Evolutionary conservation across 139 green algal genomes (phyloP).

Genomic region (Chlamydomonas sp.): DNA sequence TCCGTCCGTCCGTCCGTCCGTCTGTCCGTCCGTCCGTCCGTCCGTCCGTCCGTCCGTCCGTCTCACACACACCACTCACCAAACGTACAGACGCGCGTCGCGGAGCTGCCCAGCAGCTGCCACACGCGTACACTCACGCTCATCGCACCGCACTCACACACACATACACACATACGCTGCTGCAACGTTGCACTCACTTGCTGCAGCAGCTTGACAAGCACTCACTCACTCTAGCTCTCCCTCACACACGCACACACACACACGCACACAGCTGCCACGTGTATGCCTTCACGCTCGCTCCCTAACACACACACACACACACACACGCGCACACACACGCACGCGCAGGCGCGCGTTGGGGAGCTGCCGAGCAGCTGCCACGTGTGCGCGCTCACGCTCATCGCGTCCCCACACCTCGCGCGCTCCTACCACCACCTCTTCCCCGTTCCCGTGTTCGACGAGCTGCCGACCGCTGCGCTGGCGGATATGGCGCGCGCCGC

Average conservation of each 20-base stretch:
- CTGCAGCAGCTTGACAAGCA: not conserved
- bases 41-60: too few species aligned
- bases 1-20: too few species aligned
- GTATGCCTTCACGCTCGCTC: too few species aligned
- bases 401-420: constrained; percentile 90
- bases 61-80: too few species aligned
- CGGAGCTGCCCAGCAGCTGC: too few species aligned
- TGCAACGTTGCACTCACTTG: constrained; percentile 42
- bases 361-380: constrained; percentile 85
- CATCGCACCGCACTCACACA: too few species aligned
- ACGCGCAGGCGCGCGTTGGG: constrained; percentile 46
- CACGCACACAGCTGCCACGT: constrained; percentile 82
- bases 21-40: too few species aligned
- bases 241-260: constrained; percentile 45
- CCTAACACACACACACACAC: constrained; percentile 39
- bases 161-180: constrained; percentile 15
- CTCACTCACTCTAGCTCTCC: not conserved
- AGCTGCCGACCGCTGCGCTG: constrained; percentile 30
- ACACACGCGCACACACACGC: constrained; percentile 73
- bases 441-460: constrained; percentile 70
- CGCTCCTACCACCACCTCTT: constrained; percentile 98
- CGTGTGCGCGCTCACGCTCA: constrained; percentile 88
- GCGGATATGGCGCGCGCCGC: not conserved
- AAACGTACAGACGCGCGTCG: too few species aligned
- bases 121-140: too few species aligned